Evolutionary conservation across 2,329 filamentous ascomycete species (phyloP).

Genomic region (Stagonosporopsis vannaccii): DNA sequence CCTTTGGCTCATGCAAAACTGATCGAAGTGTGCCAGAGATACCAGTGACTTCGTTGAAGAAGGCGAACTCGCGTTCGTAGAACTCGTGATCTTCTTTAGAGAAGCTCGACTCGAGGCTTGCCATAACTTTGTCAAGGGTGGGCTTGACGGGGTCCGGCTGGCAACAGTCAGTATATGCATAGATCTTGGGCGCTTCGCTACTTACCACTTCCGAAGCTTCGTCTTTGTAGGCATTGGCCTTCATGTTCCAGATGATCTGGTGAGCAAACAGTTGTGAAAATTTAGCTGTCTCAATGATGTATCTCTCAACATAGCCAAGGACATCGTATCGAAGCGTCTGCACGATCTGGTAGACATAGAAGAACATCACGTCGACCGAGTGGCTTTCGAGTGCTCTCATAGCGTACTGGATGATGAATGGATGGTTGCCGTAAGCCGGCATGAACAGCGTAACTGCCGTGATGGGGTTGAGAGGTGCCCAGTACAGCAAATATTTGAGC

Average conservation of each 20-base stretch:
- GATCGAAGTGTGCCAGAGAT: conserved; percentile 97
- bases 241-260: conserved; percentile 99
- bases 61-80: conserved; percentile 94
- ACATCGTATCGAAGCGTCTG: conserved; percentile 92
- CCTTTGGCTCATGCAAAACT: conserved; percentile 88
- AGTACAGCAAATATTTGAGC: conserved; percentile 88
- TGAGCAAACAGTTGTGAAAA: conserved; percentile 99
- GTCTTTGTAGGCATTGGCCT: conserved; percentile 97
- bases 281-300: conserved; percentile 95
- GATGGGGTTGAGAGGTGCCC: conserved; percentile 90
- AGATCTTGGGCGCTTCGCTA: conserved; percentile 8
- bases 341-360: conserved; percentile 98
- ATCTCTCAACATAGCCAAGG: conserved; percentile 92
- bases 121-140: conserved; percentile 88
- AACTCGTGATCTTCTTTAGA: conserved; percentile 79
- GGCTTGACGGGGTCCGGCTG: conserved; percentile 92
- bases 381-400: conserved; percentile 95
- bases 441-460: conserved; percentile 93
- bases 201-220: conserved; percentile 85
- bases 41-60: conserved; percentile 95
- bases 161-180: conserved; percentile 11
- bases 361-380: conserved; percentile 96
- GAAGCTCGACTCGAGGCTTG: conserved; percentile 82
- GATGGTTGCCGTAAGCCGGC: conserved; percentile 88
- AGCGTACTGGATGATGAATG: conserved; percentile 94